Evolutionary conservation across 2,329 filamentous ascomycete genomes (phyloP).

Genomic region (Pezicula neosporulosa): DNA sequence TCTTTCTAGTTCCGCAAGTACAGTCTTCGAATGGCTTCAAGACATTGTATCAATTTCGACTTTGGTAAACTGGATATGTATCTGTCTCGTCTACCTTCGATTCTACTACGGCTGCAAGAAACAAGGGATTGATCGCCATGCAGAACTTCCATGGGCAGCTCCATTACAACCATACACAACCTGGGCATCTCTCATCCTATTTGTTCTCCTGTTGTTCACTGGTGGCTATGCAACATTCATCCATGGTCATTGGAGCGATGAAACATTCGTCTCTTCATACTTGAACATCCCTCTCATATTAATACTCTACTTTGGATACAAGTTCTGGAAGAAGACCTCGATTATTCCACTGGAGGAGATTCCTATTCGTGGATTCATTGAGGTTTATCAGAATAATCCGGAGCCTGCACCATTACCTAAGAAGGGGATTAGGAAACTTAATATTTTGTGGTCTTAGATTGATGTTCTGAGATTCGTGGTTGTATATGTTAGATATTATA

Average conservation of each 20-base stretch:
- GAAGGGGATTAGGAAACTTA: conserved; percentile 16
- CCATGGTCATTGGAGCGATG: conserved; percentile 51
- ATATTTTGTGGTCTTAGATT: conserved; percentile 21
- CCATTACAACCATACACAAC: conserved; percentile 55
- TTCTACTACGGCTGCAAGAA: conserved; percentile 53
- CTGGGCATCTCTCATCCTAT: conserved; percentile 46
- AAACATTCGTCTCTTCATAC: conserved; percentile 61
- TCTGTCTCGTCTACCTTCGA: conserved; percentile 55
- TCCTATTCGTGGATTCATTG: conserved; percentile 33
- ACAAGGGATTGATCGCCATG: conserved; percentile 43
- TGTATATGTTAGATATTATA: neutral
- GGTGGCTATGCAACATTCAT: conserved; percentile 65
- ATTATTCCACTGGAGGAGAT: conserved; percentile 33
- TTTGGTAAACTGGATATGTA: conserved; percentile 31
- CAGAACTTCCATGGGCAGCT: conserved; percentile 41
- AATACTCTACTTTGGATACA: conserved; percentile 46
- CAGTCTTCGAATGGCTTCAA: conserved; percentile 62
- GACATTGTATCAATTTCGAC: conserved; percentile 43
- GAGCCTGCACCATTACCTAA: conserved; percentile 12
- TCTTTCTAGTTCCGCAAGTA: conserved; percentile 52
- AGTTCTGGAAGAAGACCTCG: conserved; percentile 48
- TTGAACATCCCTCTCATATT: conserved; percentile 63
- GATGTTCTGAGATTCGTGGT: neutral
- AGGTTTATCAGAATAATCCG: conserved; percentile 27
- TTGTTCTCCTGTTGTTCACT: conserved; percentile 51